Base-by-base conservation (phyloP, 805 yeast species). In the Wickerhamiella allomyrinae region DNA sequence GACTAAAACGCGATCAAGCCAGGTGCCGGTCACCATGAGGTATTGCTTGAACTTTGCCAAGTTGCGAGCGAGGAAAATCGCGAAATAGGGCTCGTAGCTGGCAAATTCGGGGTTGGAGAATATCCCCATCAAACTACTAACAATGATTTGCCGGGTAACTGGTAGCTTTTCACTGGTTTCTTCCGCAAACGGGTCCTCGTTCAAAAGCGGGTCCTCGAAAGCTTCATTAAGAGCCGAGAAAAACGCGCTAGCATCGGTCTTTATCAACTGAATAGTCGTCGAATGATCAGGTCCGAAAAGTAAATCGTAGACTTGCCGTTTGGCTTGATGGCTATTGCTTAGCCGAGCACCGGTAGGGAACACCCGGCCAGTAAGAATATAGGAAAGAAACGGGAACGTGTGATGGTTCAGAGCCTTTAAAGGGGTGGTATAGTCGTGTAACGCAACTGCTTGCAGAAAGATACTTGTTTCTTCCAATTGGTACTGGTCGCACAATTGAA, bases 11-110 rank as follows among this genome's bases (percentile, higher is more conserved):
- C 39, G 20, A 8, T 34, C 34, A 3, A 47, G 38, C 3, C 29
- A 37, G 7, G 34, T 20, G 10, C 78, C 91, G 1, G 86, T 71
- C 1, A 91, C 57, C 35, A 84, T 67, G 9, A 89, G 68, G 47
- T 83, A 87, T 58, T 89, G 98, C 10, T 74, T 67, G 57, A 81
- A 89, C 55, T 89, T 91, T 2, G 95, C 79, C 47, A 78, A 75
- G 54, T 82, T 87, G 44, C 89, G 61, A 0, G 89, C 82, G 25
- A 89, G 59, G 54, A 89, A 91, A 3, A 84, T 71, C 2, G 83
- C 69, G 39, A 83, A 57, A 40, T 65, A 58, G 33, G 59, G 47
- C 29, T 37, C 41, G 3, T 54, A 13, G 50, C 49, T 29, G 5
- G 60, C 64, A 2, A 67, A 66, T 49, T 71, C 69, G 2, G 77